A percentile compares a stretch with the other conserved stretches of the same genome.
Evolutionary conservation across 768 basidiomycete genomes (phyloP).

Genomic region (Lactarius hengduanensis): DNA sequence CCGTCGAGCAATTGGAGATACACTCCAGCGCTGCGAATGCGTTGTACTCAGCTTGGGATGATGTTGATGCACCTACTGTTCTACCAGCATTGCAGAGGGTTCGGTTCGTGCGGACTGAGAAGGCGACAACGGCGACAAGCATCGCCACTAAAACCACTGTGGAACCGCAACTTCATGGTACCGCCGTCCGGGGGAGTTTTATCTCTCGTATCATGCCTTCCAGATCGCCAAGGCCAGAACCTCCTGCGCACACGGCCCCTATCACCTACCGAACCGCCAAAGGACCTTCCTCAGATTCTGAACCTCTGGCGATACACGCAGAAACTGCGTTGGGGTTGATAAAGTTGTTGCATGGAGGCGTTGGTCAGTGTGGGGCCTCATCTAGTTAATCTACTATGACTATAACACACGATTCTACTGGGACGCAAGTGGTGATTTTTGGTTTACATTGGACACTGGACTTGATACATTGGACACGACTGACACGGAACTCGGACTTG

Average conservation of each 20-base stretch:
- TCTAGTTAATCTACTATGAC: not conserved
- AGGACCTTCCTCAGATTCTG: not conserved
- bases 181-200: not conserved
- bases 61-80: slow-evolving; percentile 10
- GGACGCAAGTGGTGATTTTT: not conserved
- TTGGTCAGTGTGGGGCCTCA: not conserved
- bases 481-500: not conserved
- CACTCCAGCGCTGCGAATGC: not conserved
- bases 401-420: not conserved
- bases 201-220: slow-evolving; percentile 21
- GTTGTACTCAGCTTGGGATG: slow-evolving; percentile 11
- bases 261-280: not conserved
- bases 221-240: not conserved
- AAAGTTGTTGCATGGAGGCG: slow-evolving; percentile 1
- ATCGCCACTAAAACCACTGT: not conserved
- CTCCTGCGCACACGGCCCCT: not conserved
- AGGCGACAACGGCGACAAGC: not conserved
- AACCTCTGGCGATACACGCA: not conserved
- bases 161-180: not conserved
- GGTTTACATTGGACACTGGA: not conserved
- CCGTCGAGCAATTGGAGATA: slow-evolving; percentile 11
- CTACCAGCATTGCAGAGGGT: slow-evolving; percentile 6
- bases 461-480: not conserved
- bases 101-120: not conserved
- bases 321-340: slow-evolving; percentile 8